Conservation (phyloP, 371 early-diverging fungal genomes). For the Cokeromyces recurvatus region DNA sequence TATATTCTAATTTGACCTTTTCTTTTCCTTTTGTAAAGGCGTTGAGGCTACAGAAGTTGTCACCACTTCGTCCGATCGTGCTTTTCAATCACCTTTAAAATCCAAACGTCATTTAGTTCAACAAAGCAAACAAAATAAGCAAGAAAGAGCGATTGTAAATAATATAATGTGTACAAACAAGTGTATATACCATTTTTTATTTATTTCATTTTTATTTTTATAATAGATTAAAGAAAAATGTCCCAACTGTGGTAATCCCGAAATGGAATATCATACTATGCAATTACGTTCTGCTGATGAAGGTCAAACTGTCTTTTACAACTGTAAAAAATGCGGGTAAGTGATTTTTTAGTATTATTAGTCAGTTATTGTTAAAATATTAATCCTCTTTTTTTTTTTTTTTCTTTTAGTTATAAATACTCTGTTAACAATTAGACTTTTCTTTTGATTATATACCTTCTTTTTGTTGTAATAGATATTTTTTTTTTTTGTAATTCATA, state of each 20-base stretch:
- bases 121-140: constrained; percentile 47
- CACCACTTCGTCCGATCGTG: constrained; percentile 64
- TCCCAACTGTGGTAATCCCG: constrained; percentile 89
- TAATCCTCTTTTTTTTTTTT: not conserved
- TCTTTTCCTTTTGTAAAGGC: constrained; percentile 37
- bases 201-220: not conserved
- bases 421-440: constrained; percentile 39
- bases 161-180: no score
- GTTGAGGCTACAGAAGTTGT: constrained; percentile 81
- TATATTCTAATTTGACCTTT: not conserved
- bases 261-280: constrained; percentile 98
- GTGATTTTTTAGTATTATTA: no score
- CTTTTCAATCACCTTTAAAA: constrained; percentile 79
- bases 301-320: constrained; percentile 99
- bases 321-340: constrained; percentile 97
- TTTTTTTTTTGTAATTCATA: constrained; percentile 4
- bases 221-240: constrained; percentile 79
- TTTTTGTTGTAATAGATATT: no score
- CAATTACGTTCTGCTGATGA: constrained; percentile 99
- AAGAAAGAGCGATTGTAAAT: constrained; percentile 72
- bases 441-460: no score
- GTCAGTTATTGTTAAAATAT: no score
- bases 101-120: constrained; percentile 68
- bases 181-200: not conserved
- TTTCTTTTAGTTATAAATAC: constrained; percentile 35